These are phyloP conservation scores for Pythium scleroteichum DNA, from an alignment of 352 stramenopile species.

Conservation along the genomic window DNA sequence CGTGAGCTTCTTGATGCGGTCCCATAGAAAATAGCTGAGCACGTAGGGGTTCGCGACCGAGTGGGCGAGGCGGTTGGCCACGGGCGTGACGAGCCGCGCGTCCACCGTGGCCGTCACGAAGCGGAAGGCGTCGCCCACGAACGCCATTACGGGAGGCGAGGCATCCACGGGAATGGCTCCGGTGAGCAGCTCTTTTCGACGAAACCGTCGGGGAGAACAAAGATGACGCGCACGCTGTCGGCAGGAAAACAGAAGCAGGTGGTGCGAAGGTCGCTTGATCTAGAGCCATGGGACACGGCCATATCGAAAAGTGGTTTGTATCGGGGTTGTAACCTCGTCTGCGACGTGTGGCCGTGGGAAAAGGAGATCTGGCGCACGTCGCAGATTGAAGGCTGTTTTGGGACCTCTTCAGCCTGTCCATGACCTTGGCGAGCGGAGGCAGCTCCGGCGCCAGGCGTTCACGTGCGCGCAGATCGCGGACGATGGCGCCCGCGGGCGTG, in stretches of 20 bases:
- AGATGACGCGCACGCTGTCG: slow-evolving; percentile 12
- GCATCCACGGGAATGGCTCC: neutral
- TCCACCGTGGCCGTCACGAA: slow-evolving; percentile 57
- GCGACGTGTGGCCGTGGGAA: slow-evolving; percentile 2
- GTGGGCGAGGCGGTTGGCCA: slow-evolving; percentile 49
- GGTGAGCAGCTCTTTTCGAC: no score
- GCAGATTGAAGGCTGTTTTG: neutral
- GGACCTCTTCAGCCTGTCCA: neutral
- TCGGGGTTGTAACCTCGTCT: neutral
- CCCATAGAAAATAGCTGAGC: slow-evolving; percentile 72
- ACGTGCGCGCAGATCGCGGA: neutral
- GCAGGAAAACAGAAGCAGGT: slow-evolving; percentile 21
- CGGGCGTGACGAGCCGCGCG: slow-evolving; percentile 55
- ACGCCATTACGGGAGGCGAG: slow-evolving; percentile 12
- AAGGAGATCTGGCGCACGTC: slow-evolving; percentile 3
- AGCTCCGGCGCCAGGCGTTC: neutral
- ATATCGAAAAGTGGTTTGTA: slow-evolving; percentile 2
- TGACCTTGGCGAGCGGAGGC: neutral
- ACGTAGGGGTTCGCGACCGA: slow-evolving; percentile 80
- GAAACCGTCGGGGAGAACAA: slow-evolving; percentile 3
- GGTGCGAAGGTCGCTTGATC: slow-evolving; percentile 12
- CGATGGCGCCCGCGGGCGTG: neutral
- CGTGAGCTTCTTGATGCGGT: slow-evolving; percentile 70
- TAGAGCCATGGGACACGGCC: slow-evolving; percentile 10
- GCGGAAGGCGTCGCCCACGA: slow-evolving; percentile 51